phyloP scores from a whole-genome alignment of 139 green algal species.

The Chlorella sp. region DNA sequence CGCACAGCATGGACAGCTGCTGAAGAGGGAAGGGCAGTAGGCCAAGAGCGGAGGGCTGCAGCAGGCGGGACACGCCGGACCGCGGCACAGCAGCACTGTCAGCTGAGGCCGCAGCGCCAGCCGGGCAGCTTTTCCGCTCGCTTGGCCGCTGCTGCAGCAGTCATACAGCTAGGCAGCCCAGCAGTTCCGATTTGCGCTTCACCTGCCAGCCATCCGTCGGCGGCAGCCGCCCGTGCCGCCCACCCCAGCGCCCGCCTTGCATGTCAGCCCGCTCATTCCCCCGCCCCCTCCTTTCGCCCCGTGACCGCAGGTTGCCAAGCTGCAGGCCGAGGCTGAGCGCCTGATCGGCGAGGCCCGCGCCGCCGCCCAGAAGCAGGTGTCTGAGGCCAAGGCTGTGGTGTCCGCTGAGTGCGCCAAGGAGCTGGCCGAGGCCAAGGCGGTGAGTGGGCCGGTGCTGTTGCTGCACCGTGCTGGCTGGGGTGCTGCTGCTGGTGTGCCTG shows the following conservation, averaged over 20 bases:
- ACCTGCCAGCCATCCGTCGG: background rate
- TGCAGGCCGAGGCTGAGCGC: slow-evolving; percentile 62
- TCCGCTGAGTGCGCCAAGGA: slow-evolving; percentile 54
- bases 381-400: slow-evolving; percentile 52
- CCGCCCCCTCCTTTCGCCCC: background rate
- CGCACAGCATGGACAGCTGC: too few species aligned
- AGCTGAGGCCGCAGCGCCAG: too few species aligned
- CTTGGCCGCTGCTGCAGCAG: background rate
- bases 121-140: too few species aligned
- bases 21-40: background rate
- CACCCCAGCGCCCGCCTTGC: background rate
- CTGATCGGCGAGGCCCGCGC: slow-evolving; percentile 55
- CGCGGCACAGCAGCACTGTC: too few species aligned
- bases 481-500: too few species aligned
- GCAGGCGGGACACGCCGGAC: too few species aligned
- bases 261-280: background rate
- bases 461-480: too few species aligned
- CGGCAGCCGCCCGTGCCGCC: background rate
- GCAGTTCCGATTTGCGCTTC: background rate
- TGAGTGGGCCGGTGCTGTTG: slow-evolving; percentile 20
- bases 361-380: slow-evolving; percentile 55
- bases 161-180: background rate
- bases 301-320: slow-evolving; percentile 11
- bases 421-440: slow-evolving; percentile 58
- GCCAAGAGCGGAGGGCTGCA: too few species aligned